Percentiles rank a stretch among this genome's conserved stretches.
phyloP scores from a whole-genome alignment of 495 filamentous ascomycete species.

The Neurospora terricola region DNA sequence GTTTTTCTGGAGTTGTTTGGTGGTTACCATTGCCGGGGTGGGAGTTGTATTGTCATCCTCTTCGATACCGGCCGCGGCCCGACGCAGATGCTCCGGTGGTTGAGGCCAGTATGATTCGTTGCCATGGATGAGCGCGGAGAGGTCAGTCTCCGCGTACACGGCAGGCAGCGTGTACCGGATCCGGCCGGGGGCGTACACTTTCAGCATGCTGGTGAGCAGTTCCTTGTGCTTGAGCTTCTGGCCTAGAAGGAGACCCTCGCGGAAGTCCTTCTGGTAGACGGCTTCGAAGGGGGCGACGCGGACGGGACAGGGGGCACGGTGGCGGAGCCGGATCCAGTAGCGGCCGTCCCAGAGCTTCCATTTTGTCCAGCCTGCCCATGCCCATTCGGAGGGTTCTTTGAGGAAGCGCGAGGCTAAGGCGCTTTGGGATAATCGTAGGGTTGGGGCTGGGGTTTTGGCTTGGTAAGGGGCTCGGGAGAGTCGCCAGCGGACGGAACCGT shows the following conservation, averaged over 20 bases:
- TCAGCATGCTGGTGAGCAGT: constrained; percentile 23
- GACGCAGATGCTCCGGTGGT: neutral
- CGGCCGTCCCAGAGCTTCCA: constrained; percentile 69
- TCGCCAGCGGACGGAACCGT: constrained; percentile 23
- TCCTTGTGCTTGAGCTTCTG: constrained; percentile 9
- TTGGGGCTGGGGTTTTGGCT: constrained; percentile 13
- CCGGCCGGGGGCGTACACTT: constrained; percentile 37
- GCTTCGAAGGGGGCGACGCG: constrained; percentile 41
- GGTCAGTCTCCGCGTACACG: constrained; percentile 26
- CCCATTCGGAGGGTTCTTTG: constrained; percentile 1
- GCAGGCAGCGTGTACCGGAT: constrained; percentile 45
- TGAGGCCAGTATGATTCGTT: constrained; percentile 14
- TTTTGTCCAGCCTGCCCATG: constrained; percentile 14
- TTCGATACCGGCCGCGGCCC: neutral
- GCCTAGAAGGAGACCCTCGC: constrained; percentile 25
- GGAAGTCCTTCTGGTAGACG: constrained; percentile 38
- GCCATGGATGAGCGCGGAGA: constrained; percentile 5
- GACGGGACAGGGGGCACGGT: constrained; percentile 27
- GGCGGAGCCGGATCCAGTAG: constrained; percentile 63
- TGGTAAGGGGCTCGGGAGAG: constrained; percentile 30
- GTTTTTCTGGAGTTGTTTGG: neutral
- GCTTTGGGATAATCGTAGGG: constrained; percentile 6
- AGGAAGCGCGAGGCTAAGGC: constrained; percentile 1
- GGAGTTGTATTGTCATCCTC: neutral
- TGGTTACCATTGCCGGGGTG: neutral